A percentile compares a stretch with the other conserved stretches of the same genome.
phyloP scores from a whole-genome alignment of 139 green algal genomes.

The Chlamydomonas asymmetrica region DNA sequence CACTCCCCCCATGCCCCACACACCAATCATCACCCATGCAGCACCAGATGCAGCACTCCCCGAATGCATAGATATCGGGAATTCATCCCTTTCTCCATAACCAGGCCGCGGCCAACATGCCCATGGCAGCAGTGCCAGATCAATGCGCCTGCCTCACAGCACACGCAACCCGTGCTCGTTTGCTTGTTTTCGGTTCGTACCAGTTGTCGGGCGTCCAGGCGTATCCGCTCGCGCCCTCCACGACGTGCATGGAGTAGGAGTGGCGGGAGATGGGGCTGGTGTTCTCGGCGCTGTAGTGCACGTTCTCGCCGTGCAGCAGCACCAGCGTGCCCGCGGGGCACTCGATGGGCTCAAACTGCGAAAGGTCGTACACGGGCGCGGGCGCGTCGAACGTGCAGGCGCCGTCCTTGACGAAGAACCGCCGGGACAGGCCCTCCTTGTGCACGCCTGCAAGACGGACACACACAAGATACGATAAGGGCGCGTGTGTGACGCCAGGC shows the following conservation, averaged over 20 bases:
- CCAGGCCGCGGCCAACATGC: too few relatives aligned
- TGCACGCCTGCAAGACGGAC: conserved; percentile 41
- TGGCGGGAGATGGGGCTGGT: conserved; percentile 59
- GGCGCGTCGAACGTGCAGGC: conserved; percentile 48
- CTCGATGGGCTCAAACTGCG: conserved; percentile 73
- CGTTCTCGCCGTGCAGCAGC: conserved; percentile 82
- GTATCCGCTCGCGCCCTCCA: conserved; percentile 60
- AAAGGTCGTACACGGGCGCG: conserved; percentile 52
- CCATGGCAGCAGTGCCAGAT: too few relatives aligned
- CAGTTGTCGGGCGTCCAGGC: conserved; percentile 78
- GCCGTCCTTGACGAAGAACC: conserved; percentile 42
- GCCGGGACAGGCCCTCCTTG: conserved; percentile 46
- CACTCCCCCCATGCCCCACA: too few relatives aligned
- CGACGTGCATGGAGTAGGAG: conserved; percentile 83
- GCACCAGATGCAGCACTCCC: too few relatives aligned
- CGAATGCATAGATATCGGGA: too few relatives aligned
- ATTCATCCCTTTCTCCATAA: too few relatives aligned
- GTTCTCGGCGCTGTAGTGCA: conserved; percentile 67
- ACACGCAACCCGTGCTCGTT: too few relatives aligned
- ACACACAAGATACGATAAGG: too few relatives aligned
- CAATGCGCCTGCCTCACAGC: too few relatives aligned
- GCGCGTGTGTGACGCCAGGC: neutral
- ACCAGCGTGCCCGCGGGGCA: conserved; percentile 80
- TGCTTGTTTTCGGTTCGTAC: too few relatives aligned
- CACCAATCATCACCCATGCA: too few relatives aligned